Conservation (phyloP, 495 filamentous ascomycete species). For the Trichoderma erinaceum region DNA sequence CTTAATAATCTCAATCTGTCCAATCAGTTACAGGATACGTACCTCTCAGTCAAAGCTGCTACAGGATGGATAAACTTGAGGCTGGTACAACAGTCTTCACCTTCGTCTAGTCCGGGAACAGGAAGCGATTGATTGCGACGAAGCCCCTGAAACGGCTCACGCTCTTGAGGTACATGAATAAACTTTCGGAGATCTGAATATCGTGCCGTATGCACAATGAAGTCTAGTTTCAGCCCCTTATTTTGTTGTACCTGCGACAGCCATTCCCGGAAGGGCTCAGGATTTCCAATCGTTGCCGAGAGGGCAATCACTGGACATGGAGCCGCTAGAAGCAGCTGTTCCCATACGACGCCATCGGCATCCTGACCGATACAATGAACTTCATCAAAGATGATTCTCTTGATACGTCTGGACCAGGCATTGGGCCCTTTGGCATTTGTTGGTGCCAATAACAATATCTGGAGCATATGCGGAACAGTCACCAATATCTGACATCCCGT, state of each 20-base stretch:
- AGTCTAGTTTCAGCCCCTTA: constrained; percentile 47
- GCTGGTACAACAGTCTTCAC: constrained; percentile 47
- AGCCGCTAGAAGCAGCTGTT: constrained; percentile 66
- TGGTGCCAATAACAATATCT: constrained; percentile 70
- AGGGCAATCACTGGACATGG: constrained; percentile 76
- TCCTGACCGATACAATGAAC: constrained; percentile 75
- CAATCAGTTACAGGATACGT: constrained; percentile 3
- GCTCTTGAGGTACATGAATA: constrained; percentile 45
- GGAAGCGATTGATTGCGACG: constrained; percentile 22
- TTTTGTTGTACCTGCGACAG: constrained; percentile 51
- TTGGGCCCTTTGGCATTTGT: constrained; percentile 48
- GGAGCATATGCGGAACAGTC: constrained; percentile 70
- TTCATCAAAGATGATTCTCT: constrained; percentile 76
- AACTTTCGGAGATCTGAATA: constrained; percentile 74
- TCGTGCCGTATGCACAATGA: constrained; percentile 58
- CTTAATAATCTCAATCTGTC: neutral
- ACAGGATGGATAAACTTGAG: constrained; percentile 66
- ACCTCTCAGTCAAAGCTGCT: constrained; percentile 52
- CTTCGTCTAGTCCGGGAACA: constrained; percentile 32
- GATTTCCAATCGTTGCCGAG: constrained; percentile 75
- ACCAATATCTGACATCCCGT: constrained; percentile 67
- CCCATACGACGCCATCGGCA: constrained; percentile 75
- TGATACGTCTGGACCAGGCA: constrained; percentile 59
- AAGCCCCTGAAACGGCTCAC: constrained; percentile 55
- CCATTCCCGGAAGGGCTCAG: constrained; percentile 63